Conservation (phyloP, 225 moss, liverwort and hornwort species). For the Ulota crispa region DNA sequence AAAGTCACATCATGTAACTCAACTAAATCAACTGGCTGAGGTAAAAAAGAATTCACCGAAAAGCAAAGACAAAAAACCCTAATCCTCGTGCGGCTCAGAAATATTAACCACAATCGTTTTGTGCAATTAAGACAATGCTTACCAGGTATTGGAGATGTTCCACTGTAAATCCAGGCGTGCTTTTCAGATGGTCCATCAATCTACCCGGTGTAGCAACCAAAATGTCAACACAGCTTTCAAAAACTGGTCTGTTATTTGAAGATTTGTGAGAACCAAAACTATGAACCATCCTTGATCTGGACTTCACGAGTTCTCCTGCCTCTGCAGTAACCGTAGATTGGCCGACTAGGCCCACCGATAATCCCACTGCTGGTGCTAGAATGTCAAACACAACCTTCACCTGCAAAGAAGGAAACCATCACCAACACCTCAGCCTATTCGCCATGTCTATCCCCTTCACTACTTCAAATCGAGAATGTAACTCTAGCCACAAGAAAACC, state of each 20-base stretch:
- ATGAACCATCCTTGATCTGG: constrained; percentile 65
- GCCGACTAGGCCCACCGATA: constrained; percentile 87
- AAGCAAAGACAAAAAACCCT: neutral
- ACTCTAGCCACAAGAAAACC: neutral
- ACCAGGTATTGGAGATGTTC: constrained; percentile 88
- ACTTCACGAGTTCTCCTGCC: constrained; percentile 72
- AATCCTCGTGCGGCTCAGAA: neutral
- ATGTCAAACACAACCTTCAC: constrained; percentile 91
- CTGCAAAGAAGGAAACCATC: constrained; percentile 37
- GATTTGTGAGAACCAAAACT: constrained; percentile 55
- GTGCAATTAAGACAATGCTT: constrained; percentile 22
- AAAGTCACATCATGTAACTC: constrained; percentile 13
- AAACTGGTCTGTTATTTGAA: constrained; percentile 31
- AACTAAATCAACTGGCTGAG: neutral
- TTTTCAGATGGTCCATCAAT: constrained; percentile 87
- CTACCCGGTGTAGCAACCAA: constrained; percentile 94
- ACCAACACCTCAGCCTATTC: constrained; percentile 9
- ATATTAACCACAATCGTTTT: neutral
- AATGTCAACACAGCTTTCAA: constrained; percentile 78
- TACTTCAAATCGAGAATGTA: neutral
- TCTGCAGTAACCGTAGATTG: constrained; percentile 81
- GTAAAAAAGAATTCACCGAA: neutral
- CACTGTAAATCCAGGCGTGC: constrained; percentile 83
- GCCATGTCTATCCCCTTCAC: neutral
- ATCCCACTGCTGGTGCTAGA: constrained; percentile 87